Conservation (phyloP, 495 filamentous ascomycete species). For the Clohesyomyces aquaticus region DNA sequence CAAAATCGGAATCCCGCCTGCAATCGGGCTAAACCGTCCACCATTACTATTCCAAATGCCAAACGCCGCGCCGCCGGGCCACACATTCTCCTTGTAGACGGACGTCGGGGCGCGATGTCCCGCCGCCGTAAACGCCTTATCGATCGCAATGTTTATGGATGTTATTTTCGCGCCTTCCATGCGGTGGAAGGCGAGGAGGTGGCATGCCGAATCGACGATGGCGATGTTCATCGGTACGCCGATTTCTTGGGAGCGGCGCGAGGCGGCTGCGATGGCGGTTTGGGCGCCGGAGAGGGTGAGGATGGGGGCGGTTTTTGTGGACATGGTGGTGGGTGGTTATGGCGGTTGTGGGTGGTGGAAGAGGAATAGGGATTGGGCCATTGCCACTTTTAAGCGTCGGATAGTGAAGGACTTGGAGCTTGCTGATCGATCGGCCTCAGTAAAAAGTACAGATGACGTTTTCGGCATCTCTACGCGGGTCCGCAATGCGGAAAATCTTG, state of each 20-base stretch:
- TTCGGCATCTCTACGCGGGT: too few relatives aligned
- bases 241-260: constrained; percentile 42
- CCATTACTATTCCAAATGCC: constrained; percentile 48
- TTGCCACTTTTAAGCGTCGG: background rate
- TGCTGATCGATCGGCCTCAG: too few relatives aligned
- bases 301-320: constrained; percentile 34
- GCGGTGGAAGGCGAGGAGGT: constrained; percentile 48
- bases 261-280: constrained; percentile 42
- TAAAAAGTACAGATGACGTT: too few relatives aligned
- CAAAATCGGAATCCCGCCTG: constrained; percentile 46
- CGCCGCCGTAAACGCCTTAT: constrained; percentile 51
- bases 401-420: constrained; percentile 20
- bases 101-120: constrained; percentile 48
- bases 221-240: constrained; percentile 50
- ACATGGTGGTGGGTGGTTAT: constrained; percentile 13
- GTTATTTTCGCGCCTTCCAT: constrained; percentile 51
- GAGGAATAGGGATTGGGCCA: background rate
- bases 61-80: constrained; percentile 48
- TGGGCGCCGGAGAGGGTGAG: constrained; percentile 47
- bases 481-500: too few relatives aligned
- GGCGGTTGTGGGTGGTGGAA: background rate
- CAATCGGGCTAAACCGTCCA: constrained; percentile 47
- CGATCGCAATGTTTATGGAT: constrained; percentile 48
- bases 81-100: constrained; percentile 44
- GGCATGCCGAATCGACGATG: constrained; percentile 43